Percentiles rank a stretch among this genome's conserved stretches.
phyloP scores from a whole-genome alignment of 768 basidiomycete genomes.

The Suillus decipiens region DNA sequence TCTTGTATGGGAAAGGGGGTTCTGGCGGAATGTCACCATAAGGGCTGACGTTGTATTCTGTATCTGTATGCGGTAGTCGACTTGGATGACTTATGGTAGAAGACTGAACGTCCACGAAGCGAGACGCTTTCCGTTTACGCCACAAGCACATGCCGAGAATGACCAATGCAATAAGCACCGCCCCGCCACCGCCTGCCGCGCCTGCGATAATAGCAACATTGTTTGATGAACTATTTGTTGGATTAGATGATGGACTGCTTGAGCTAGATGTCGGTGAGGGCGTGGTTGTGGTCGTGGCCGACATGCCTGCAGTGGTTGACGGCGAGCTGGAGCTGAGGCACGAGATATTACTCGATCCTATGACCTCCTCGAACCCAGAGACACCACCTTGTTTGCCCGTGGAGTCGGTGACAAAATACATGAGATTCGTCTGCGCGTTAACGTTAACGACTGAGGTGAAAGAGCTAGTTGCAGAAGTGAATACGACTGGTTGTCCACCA shows the following conservation, averaged over 20 bases:
- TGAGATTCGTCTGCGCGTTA: slow-evolving; percentile 53
- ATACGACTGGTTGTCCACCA: slow-evolving; percentile 51
- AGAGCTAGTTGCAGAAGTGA: slow-evolving; percentile 38
- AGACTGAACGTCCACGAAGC: slow-evolving; percentile 30
- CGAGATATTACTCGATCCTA: slow-evolving; percentile 43
- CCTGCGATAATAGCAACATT: slow-evolving; percentile 52
- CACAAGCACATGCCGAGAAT: slow-evolving; percentile 48
- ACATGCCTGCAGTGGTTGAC: slow-evolving; percentile 40
- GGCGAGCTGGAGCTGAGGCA: slow-evolving; percentile 59
- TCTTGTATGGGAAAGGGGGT: slow-evolving; percentile 34
- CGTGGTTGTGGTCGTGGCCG: background rate
- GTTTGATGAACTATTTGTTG: slow-evolving; percentile 10
- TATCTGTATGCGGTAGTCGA: slow-evolving; percentile 40
- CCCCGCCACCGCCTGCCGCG: slow-evolving; percentile 42
- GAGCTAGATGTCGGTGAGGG: slow-evolving; percentile 20
- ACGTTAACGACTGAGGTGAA: slow-evolving; percentile 59
- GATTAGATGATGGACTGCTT: background rate
- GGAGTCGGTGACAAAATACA: slow-evolving; percentile 59
- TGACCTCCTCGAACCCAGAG: slow-evolving; percentile 50
- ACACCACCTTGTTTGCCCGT: slow-evolving; percentile 57
- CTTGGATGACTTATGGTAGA: slow-evolving; percentile 28
- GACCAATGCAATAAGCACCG: slow-evolving; percentile 51
- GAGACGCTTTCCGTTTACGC: slow-evolving; percentile 25
- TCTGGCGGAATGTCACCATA: slow-evolving; percentile 21
- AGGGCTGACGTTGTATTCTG: slow-evolving; percentile 25